Conservation (phyloP, 2,329 filamentous ascomycete genomes). For the Raffaelea arxii region DNA sequence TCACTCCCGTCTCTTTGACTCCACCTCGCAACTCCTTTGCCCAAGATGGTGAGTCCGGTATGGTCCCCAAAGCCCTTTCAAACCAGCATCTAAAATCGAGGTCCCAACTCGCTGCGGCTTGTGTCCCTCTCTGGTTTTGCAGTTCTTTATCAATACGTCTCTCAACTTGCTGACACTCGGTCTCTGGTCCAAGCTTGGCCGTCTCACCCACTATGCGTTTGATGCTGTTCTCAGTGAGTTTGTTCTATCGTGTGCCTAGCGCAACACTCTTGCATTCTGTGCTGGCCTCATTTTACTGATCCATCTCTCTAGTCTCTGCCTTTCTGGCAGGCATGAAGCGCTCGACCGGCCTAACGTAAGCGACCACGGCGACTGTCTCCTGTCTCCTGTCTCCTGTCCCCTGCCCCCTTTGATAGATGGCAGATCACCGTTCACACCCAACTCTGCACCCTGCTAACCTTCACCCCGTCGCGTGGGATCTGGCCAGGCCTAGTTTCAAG, state of each 20-base stretch:
- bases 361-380: slow-evolving; percentile 20
- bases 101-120: background rate
- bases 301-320: slow-evolving; percentile 72
- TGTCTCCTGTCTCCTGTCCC: slow-evolving; percentile 27
- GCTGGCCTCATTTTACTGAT: too few species aligned
- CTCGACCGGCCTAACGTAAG: slow-evolving; percentile 95
- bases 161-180: slow-evolving; percentile 61
- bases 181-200: slow-evolving; percentile 73
- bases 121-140: background rate
- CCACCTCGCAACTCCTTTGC: background rate
- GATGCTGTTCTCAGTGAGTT: slow-evolving; percentile 82
- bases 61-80: background rate
- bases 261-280: too few species aligned
- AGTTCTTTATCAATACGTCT: slow-evolving; percentile 24
- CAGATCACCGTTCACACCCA: background rate
- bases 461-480: slow-evolving; percentile 24
- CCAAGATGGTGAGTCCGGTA: background rate
- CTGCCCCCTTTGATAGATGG: slow-evolving; percentile 12
- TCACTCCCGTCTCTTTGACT: background rate
- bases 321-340: slow-evolving; percentile 96
- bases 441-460: slow-evolving; percentile 30
- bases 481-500: slow-evolving; percentile 66
- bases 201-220: slow-evolving; percentile 88
- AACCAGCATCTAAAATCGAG: too few species aligned
- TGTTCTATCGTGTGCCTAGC: background rate